These are phyloP conservation scores for Blastobotrys peoriensis DNA, from an alignment of 805 yeast genomes.

Conservation along the genomic window DNA sequence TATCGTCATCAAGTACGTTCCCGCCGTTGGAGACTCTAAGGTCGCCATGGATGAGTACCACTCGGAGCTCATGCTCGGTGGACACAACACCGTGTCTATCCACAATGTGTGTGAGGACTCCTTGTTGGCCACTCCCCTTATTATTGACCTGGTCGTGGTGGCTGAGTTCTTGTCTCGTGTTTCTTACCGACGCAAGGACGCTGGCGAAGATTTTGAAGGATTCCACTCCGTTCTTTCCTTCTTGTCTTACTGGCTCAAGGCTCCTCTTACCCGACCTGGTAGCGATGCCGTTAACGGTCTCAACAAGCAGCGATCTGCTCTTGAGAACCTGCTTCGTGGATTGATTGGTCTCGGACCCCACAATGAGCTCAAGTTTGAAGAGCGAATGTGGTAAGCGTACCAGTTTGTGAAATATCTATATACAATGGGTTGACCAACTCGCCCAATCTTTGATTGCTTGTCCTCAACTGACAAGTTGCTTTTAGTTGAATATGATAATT, in stretches of 20 bases:
- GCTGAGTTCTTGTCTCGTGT: slow-evolving; percentile 88
- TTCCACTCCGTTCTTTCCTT: slow-evolving; percentile 83
- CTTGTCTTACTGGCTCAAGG: slow-evolving; percentile 92
- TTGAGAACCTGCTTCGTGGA: slow-evolving; percentile 85
- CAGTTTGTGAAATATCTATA: too few relatives aligned
- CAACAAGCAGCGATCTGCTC: slow-evolving; percentile 88
- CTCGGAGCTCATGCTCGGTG: slow-evolving; percentile 95
- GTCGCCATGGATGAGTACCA: slow-evolving; percentile 99
- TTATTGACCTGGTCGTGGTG: slow-evolving; percentile 84
- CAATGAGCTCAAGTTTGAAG: slow-evolving; percentile 92
- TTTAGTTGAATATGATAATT: neutral
- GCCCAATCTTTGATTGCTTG: too few relatives aligned
- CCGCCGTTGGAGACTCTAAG: slow-evolving; percentile 93
- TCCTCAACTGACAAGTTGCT: too few relatives aligned
- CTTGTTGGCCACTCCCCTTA: slow-evolving; percentile 87
- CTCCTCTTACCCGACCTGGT: slow-evolving; percentile 90
- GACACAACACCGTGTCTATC: slow-evolving; percentile 89
- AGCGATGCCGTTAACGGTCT: slow-evolving; percentile 86
- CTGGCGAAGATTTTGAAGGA: slow-evolving; percentile 44
- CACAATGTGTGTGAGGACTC: slow-evolving; percentile 98
- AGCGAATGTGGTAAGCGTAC: slow-evolving; percentile 49
- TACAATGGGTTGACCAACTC: too few relatives aligned
- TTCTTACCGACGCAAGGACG: slow-evolving; percentile 56
- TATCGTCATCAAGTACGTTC: slow-evolving; percentile 88
- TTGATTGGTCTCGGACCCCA: slow-evolving; percentile 85